Evolutionary conservation across 1,139 yeast genomes (phyloP), one percentile per base, ranked within the genome.

Genomic region (Hemisphaericaspora subhashii): DNA sequence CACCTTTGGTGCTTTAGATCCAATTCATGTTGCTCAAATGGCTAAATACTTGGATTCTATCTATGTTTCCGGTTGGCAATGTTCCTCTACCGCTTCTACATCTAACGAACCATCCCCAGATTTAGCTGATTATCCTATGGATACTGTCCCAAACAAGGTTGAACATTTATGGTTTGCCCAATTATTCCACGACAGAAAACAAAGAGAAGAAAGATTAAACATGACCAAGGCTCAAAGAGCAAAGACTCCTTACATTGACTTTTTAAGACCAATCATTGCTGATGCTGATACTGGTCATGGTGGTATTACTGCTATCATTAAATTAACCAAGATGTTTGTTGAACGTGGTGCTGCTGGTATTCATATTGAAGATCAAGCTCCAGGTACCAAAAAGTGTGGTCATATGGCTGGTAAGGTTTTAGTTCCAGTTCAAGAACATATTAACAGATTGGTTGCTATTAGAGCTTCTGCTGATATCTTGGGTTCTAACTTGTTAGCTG

Each of bases 261-360:
- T 86, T 68, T 70, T 90, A 64, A 80, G 97, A 58, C 98, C 98
- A 41, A 87, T 90, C 56, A 79, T 90, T 56, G 98, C 98, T 40
- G 98, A 90, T 63, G 98, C 94, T 51, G 98, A 90, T 67, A 92
- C 98, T 47, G 98, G 98, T 53, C 98, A 92, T 66, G 98, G 98
- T 67, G 98, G 98, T 62, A 75, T 90, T 55, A 89, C 97, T 46
- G 98, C 98, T 45, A 88, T 89, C 53, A 86, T 88, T 72, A 90
- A 90, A 72, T 81, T 90, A 65, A 89, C 97, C 60, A 92, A 92
- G 74, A 74, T 92, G 82, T 92, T 90, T 62, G 88, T 92, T 55
- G 98, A 92, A 74, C 84, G 95, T 59, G 98, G 98, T 67, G 98
- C 98, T 40, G 98, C 98, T 44, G 98, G 98, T 63, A 89, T 90